Base-by-base conservation (phyloP, 2,329 filamentous ascomycete genomes). In the Lachnellula subtilissima region DNA sequence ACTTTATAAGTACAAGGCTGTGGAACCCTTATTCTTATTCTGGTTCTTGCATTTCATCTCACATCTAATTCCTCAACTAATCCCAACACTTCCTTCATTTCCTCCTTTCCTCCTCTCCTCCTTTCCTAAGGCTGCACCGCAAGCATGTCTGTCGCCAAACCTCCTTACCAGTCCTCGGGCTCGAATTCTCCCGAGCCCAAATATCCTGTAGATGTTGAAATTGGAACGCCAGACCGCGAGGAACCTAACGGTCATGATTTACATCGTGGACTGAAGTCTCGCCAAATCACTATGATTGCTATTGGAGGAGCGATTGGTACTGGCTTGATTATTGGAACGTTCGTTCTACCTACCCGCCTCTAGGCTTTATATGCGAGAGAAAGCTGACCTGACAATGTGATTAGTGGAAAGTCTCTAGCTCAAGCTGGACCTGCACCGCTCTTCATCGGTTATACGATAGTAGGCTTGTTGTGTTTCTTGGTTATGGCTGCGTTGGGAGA, bases 401-500 rank as follows among this genome's bases (percentile, higher is more conserved):
- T 51, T 51, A 63, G 62, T 53, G 60, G 63, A 56, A 76, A 75
- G 47, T 50, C 63, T 22, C 71, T 83, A 39, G 75, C 75, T 52
- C 75, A 75, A 54, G 70, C 69, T 52, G 77, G 78, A 36, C 87
- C 87, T 52, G 86, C 76, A n/a, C 82, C 85, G 8, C 82, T 91
- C 67, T 79, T 90, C 63, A 87, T 91, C 70, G 84, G 85, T 6
- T 90, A 89, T 73, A 77, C 81, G 25, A 71, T 87, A 58, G 80
- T 89, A 63, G 87, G 87, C 62, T 75, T 86, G 50, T 72, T 94
- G 58, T 89, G 93, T 62, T 94, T 86, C 72, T 74, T 90, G 48
- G 89, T 94, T 64, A 91, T 93, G 88, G 85, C 85, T 56, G 86
- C 83, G 54, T 80, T 94, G 4, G 89, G 89, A 61, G 89, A 94